These are phyloP conservation scores for Solanum paucissectum DNA, from an alignment of 257 asterid genomes.

Conservation along the genomic window DNA sequence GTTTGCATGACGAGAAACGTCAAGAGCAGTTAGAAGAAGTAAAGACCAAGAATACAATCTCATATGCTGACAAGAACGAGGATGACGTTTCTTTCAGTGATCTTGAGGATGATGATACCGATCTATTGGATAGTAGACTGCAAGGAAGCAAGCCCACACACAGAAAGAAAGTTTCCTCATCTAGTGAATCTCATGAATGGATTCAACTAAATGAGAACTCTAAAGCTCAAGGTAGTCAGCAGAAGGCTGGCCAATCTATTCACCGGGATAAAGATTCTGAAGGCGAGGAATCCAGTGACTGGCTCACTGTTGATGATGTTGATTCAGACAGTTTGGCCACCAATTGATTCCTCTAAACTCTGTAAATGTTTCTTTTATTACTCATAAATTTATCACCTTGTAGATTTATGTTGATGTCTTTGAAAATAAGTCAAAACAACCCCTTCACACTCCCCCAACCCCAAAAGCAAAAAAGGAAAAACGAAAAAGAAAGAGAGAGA, in stretches of 20 bases:
- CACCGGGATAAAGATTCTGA: constrained; percentile 48
- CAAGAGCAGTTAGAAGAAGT: constrained; percentile 8
- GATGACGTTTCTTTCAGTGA: constrained; percentile 69
- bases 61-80: constrained; percentile 16
- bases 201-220: constrained; percentile 29
- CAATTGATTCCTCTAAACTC: constrained; percentile 12
- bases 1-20: constrained; percentile 11
- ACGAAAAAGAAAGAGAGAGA: not conserved
- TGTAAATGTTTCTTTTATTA: constrained; percentile 10
- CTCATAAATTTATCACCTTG: not conserved
- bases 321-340: constrained; percentile 46
- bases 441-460: too few relatives aligned
- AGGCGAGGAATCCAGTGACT: constrained; percentile 67
- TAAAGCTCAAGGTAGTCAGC: constrained; percentile 16
- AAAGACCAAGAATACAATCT: constrained; percentile 4
- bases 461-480: not conserved
- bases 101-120: constrained; percentile 51
- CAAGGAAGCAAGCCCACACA: constrained; percentile 13
- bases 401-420: not conserved
- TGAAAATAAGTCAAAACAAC: not conserved
- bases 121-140: constrained; percentile 11
- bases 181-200: constrained; percentile 40
- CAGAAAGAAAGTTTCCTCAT: constrained; percentile 15
- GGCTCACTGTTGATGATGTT: constrained; percentile 59
- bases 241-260: constrained; percentile 12